Evolutionary conservation across 805 yeast genomes (phyloP).

Genomic region (Ogataea methanolica): DNA sequence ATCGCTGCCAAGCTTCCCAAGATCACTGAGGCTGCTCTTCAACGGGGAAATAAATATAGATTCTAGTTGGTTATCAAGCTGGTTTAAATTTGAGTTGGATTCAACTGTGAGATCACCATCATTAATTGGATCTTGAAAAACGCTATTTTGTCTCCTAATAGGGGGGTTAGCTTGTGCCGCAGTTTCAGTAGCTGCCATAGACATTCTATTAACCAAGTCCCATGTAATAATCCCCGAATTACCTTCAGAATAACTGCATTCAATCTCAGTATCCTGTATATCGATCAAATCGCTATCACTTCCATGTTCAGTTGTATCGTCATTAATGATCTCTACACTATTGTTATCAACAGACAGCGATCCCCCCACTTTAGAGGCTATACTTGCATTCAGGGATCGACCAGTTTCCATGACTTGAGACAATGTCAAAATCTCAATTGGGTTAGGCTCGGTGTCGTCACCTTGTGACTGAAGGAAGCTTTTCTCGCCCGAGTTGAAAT

Average conservation of each 20-base stretch:
- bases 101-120: too few relatives aligned
- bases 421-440: constrained; percentile 10
- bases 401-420: constrained; percentile 12
- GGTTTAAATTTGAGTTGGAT: too few relatives aligned
- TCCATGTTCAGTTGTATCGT: too few relatives aligned
- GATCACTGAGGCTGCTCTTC: not conserved
- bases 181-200: too few relatives aligned
- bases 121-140: too few relatives aligned
- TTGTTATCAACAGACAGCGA: not conserved
- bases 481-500: constrained; percentile 12
- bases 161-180: too few relatives aligned
- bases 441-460: constrained; percentile 4
- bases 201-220: too few relatives aligned
- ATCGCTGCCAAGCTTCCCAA: not conserved
- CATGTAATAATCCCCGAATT: too few relatives aligned
- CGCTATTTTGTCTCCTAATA: too few relatives aligned
- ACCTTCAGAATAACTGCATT: not conserved
- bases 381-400: not conserved
- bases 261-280: not conserved
- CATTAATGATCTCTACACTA: not conserved
- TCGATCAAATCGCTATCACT: too few relatives aligned
- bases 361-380: not conserved
- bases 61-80: too few relatives aligned
- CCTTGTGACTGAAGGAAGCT: constrained; percentile 14
- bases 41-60: not conserved